These are phyloP conservation scores for Malassezia globosa DNA, from an alignment of 1,284 basidiomycete genomes.

Conservation along the genomic window DNA sequence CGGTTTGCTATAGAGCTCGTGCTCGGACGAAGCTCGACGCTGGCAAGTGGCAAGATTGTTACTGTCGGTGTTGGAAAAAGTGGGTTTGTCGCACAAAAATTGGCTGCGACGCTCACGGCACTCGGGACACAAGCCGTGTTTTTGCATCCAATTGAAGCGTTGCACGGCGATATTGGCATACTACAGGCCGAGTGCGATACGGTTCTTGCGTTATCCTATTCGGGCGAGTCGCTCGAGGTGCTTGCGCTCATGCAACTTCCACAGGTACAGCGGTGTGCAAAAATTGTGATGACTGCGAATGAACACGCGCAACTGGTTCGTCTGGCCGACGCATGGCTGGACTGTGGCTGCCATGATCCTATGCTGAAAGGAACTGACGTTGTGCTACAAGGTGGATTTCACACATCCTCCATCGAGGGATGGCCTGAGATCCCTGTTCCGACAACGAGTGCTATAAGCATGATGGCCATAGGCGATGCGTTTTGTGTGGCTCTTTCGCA, in stretches of 20 bases:
- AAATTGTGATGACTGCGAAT: conserved; percentile 46
- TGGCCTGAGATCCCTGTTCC: conserved; percentile 45
- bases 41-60: conserved; percentile 44
- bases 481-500: conserved; percentile 41
- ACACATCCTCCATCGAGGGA: conserved; percentile 17
- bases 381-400: background rate
- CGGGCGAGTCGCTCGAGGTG: conserved; percentile 47
- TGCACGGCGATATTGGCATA: conserved; percentile 49
- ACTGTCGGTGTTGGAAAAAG: conserved; percentile 49
- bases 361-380: background rate
- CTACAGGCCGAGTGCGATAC: conserved; percentile 19
- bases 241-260: conserved; percentile 44
- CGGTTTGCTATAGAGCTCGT: background rate
- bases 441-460: conserved; percentile 46
- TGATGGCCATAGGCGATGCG: conserved; percentile 48
- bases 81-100: conserved; percentile 41
- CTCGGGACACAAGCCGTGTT: conserved; percentile 47
- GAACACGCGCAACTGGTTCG: conserved; percentile 39
- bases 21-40: too few relatives aligned
- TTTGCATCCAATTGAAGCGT: conserved; percentile 47
- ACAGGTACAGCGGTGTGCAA: conserved; percentile 34
- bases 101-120: conserved; percentile 32
- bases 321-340: conserved; percentile 44
- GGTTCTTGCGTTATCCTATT: conserved; percentile 33
- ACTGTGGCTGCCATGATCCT: conserved; percentile 32